Evolutionary conservation across 805 yeast species (phyloP), one percentile per base, ranked within the genome.

Genomic region (Saccharomycopsis javanensis): DNA sequence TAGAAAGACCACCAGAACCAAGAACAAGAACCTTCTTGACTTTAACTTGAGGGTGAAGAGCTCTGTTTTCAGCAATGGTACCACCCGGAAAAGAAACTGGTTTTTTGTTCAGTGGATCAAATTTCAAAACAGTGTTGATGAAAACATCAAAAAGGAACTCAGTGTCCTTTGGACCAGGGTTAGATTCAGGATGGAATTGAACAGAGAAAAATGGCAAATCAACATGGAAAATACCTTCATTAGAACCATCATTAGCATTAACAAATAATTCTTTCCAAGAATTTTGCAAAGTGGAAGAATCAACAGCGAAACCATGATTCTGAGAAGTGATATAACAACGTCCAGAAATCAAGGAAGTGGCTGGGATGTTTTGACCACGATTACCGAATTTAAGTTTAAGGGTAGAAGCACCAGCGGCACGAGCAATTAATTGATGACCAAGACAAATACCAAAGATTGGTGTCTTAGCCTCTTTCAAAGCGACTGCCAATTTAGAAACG

Each of bases 101-200:
- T 72, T 83, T 84, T 53, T 69, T 68, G 63, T 75, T 75, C 48
- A 88, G 73, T 58, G 72, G 64, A 66, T 85, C 80, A 75, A 73
- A 79, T 52, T 85, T 88, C 55, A 79, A 70, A 54, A 94, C 96
- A 53, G 97, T 71, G 63, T 88, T 73, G 68, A 94, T 86, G 74
- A 94, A 94, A 33, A 88, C 90, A 68, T 94, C 99, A 67, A 94
- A 94, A 71, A 94, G 78, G 73, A 91, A 94, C 75, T 94, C 99
- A 55, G 99, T 94, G 71, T 94, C 99, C 71, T 96, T 83, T 71
- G 99, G 99, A 71, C 99, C 99, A 52, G 99, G 98, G 53, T 96
- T 89, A 25, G 97, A 88, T 78, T 94, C 99, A 27, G 99, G 99
- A 71, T 94, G 99, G 80, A 94, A 92, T 78, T 94, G 99, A 53